Percentiles rank a stretch among this genome's conserved stretches.
Evolutionary conservation across 2,329 filamentous ascomycete genomes (phyloP).

Genomic region (Lachnellula arida): DNA sequence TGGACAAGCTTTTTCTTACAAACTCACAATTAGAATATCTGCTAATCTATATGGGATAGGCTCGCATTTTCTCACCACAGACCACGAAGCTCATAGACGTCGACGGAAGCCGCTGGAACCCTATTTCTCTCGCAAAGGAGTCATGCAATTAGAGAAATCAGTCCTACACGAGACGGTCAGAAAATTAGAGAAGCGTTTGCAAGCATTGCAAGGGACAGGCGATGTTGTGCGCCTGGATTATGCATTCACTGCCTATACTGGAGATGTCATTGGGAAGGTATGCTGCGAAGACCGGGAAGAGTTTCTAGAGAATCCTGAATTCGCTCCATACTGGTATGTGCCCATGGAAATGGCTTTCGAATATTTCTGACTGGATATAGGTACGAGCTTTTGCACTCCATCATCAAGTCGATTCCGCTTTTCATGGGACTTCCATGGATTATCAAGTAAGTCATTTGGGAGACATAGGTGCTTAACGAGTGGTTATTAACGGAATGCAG

Average conservation of each 20-base stretch:
- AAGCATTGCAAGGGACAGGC: not conserved
- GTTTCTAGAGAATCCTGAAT: slow-evolving; percentile 3
- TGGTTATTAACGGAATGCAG: not conserved
- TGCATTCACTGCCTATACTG: slow-evolving; percentile 10
- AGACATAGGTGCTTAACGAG: not conserved
- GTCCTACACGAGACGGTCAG: not conserved
- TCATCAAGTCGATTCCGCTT: slow-evolving; percentile 24
- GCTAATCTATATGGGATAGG: not conserved
- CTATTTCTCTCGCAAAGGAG: slow-evolving; percentile 14
- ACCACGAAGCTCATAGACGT: slow-evolving; percentile 12
- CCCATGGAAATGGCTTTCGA: not conserved
- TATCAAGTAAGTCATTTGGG: slow-evolving; percentile 9
- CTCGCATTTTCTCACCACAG: slow-evolving; percentile 6
- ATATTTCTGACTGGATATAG: not conserved
- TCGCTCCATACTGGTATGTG: slow-evolving; percentile 1
- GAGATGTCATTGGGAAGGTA: slow-evolving; percentile 2
- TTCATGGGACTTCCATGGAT: slow-evolving; percentile 7
- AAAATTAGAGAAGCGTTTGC: slow-evolving; percentile 5
- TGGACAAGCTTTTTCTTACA: not conserved
- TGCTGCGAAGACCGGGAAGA: not conserved
- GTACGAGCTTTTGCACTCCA: slow-evolving; percentile 17
- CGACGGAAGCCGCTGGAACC: slow-evolving; percentile 13
- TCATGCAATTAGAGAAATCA: not conserved
- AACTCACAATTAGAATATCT: not conserved
- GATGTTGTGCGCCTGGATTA: slow-evolving; percentile 6